Evolutionary conservation across 495 filamentous ascomycete genomes (phyloP), one percentile per base, ranked within the genome.

Genomic region (Trichocladium antarcticum): DNA sequence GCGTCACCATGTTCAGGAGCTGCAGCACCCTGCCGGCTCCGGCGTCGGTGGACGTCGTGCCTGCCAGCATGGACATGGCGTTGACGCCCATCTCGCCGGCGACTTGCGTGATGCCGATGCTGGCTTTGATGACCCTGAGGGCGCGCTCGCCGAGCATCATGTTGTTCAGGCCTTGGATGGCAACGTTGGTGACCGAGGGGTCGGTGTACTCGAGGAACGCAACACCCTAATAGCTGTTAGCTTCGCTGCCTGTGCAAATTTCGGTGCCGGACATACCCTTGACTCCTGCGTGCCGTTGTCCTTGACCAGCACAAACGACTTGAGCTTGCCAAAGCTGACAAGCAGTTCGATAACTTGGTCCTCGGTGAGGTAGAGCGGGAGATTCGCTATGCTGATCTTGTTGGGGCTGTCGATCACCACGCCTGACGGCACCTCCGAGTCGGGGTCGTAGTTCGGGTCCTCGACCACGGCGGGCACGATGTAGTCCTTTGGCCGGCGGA

Each of bases 1-100:
- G 74, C 0, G 92, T 99, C 20, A 97, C 89, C 92, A 97, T 97
- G 68, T 99, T 99, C 56, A 97, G 71, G 37, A 99, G 69, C 67
- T 94, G 87, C 50, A 99, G 59, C 12, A 99, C 89, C 37, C 88
- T 78, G 47, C 82, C 79, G 37, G 78, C 78, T 50, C 89, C 85
- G 32, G 84, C 62, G 50, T 89, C 83, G 37, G 75, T 74, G 28
- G 84, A 85, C 7, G 85, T 90, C 31, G 90, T 95, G 37, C 89
- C 88, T 28, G 92, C 92, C 60, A 99, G 89, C 86, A 97, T 89
- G 24, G 89, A 92, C 87, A 99, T 97, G 53, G 90, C 93, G 54
- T 94, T 95, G 51, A 97, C 89, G 21, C 89, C 83, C 83, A 95
- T 90, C 57, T 97, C 92, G 37, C 88, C 87, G 42, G 85, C 71